Base-by-base conservation (phyloP, 202 grass and related monocot genomes). In the Digitaria exilis region DNA sequence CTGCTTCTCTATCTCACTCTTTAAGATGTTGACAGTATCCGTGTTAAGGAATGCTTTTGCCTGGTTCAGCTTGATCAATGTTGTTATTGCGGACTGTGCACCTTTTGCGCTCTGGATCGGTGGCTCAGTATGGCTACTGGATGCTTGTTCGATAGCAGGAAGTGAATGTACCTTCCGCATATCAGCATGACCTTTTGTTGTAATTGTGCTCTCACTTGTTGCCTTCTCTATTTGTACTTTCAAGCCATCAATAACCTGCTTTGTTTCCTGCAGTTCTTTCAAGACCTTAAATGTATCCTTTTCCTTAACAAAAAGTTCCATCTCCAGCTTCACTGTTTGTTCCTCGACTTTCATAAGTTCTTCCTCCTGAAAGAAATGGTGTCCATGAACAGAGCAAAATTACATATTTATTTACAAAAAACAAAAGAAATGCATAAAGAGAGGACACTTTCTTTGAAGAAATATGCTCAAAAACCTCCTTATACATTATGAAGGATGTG, bases 291-390 rank as follows among this genome's bases (percentile, higher is more conserved):
- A 84, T 69, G 91, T 99, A 75, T 96, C 93, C 39, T 87, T 92
- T 92, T 99, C 93, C 89, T 92, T 99, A 13, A 90, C 87, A 87
- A 96, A 94, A 51, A 99, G 91, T 77, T 93, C 96, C 96, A 99
- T 96, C 93, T 99, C 96, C 16, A 96, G 65, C 84, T 96, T 99
- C 54, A 96, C 93, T 26, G 93, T 94, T 69, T 90, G 80, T 84
- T 99, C 96, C 78, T 99, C 96, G 32, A 99, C 75, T 88, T 99
- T 99, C 89, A 99, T 96, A 56, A 99, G 87, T 66, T 96, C 93
- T 64, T 90, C 80, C 76, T 99, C 93, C 96, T 99, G 84, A 84
- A 92, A 89, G 50, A 73, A 87, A 84, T 60, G 39, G 7, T 12
- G 54, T 37, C 59, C 12, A 12, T 42, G 25, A 83, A 80, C 58